Percentiles rank a stretch among this genome's conserved stretches.
phyloP scores from a whole-genome alignment of 768 basidiomycete genomes.

The Termitomyces sp. region DNA sequence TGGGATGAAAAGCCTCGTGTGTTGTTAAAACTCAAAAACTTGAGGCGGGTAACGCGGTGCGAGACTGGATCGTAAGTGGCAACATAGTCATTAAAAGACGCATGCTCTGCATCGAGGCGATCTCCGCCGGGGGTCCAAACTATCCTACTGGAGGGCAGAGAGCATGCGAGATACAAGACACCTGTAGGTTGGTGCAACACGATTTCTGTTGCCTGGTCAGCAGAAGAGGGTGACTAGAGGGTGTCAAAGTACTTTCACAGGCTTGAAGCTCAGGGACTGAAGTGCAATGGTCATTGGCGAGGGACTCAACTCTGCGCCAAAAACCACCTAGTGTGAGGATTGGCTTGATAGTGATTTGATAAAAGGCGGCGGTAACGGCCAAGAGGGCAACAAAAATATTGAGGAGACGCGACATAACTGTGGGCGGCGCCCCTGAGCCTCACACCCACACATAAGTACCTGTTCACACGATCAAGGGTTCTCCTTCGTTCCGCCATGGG shows the following conservation, averaged over 20 bases:
- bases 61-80: conserved; percentile 52
- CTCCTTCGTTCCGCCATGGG: conserved; percentile 15
- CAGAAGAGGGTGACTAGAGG: neutral
- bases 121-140: conserved; percentile 46
- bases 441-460: neutral
- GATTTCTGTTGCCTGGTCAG: conserved; percentile 33
- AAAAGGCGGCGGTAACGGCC: conserved; percentile 37
- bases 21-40: conserved; percentile 30
- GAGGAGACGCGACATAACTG: conserved; percentile 17
- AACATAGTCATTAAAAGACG: conserved; percentile 45
- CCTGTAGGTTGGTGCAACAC: conserved; percentile 55
- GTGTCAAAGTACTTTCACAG: conserved; percentile 52
- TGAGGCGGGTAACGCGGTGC: conserved; percentile 37
- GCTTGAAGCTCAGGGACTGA: conserved; percentile 50
- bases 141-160: conserved; percentile 37
- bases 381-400: conserved; percentile 27
- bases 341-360: conserved; percentile 43
- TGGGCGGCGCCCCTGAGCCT: neutral
- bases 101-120: conserved; percentile 25
- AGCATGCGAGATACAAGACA: conserved; percentile 59
- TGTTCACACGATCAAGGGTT: neutral
- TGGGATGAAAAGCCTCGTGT: conserved; percentile 47
- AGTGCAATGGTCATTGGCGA: conserved; percentile 46
- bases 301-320: conserved; percentile 34
- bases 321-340: conserved; percentile 35